Conservation (phyloP, 1,139 yeast species). For the Pichia sp. region DNA sequence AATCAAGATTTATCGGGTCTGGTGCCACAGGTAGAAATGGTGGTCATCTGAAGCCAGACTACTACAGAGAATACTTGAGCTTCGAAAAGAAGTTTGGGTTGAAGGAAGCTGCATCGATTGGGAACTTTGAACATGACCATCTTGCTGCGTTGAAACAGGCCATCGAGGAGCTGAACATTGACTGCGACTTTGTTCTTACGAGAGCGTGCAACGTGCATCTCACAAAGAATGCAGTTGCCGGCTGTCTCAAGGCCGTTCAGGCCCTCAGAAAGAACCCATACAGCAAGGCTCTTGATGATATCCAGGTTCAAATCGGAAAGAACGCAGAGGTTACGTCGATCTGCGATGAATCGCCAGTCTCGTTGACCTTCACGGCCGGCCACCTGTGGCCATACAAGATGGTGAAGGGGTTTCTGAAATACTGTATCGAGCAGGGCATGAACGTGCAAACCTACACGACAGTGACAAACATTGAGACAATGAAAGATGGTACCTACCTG, state of each 20-base stretch:
- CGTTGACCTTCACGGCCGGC: conserved; percentile 39
- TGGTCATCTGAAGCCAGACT: conserved; percentile 43
- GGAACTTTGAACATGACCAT: conserved; percentile 35
- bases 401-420: conserved; percentile 33
- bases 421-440: conserved; percentile 34
- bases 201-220: conserved; percentile 38
- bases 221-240: conserved; percentile 19
- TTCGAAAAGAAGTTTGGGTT: conserved; percentile 28
- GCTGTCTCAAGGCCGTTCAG: conserved; percentile 24
- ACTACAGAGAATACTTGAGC: conserved; percentile 26
- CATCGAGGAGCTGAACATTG: conserved; percentile 35
- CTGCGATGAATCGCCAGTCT: conserved; percentile 33
- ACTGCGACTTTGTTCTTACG: conserved; percentile 37
- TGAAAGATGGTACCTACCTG: conserved; percentile 25
- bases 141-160: conserved; percentile 30
- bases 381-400: conserved; percentile 42
- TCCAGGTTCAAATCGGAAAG: conserved; percentile 27
- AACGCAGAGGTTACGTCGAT: conserved; percentile 26
- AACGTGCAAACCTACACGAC: conserved; percentile 41
- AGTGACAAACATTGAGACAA: conserved; percentile 11
- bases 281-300: conserved; percentile 19
- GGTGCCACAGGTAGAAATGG: conserved; percentile 49
- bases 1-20: conserved; percentile 40
- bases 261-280: conserved; percentile 25
- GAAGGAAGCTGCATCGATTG: conserved; percentile 34